A percentile compares a stretch with the other conserved stretches of the same genome.
Evolutionary conservation across 768 basidiomycete species (phyloP).

Genomic region (Boletellus ananiceps): DNA sequence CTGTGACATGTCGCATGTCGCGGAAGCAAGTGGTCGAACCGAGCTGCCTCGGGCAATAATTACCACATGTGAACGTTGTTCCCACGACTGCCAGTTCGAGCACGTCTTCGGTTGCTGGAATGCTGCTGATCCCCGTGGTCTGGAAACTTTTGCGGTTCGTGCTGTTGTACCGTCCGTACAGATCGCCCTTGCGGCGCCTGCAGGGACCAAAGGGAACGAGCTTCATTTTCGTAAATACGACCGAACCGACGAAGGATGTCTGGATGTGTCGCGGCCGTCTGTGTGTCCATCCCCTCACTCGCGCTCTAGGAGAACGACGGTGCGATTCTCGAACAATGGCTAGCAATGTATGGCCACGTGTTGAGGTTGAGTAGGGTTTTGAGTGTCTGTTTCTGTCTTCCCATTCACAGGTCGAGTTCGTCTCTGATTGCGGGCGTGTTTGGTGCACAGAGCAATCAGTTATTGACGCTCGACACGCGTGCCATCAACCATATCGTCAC

Average conservation of each 20-base stretch:
- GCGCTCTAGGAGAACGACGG: too few species aligned
- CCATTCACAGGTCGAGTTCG: too few species aligned
- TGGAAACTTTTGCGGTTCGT: too few species aligned
- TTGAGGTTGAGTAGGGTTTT: neutral
- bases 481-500: conserved; percentile 58
- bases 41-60: too few species aligned
- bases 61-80: too few species aligned
- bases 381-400: neutral
- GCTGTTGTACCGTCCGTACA: neutral
- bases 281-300: neutral
- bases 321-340: neutral
- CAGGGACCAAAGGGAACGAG: neutral
- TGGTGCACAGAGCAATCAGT: neutral
- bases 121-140: too few species aligned
- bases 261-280: neutral
- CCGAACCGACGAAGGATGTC: neutral
- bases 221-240: neutral
- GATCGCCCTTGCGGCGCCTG: neutral
- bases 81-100: neutral
- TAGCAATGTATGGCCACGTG: neutral
- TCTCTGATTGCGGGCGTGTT: neutral
- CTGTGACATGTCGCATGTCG: too few species aligned
- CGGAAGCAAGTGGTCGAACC: too few species aligned
- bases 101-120: too few species aligned
- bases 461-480: conserved; percentile 57